phyloP scores from a whole-genome alignment of 805 yeast genomes.

The Saturnispora mendoncae region DNA sequence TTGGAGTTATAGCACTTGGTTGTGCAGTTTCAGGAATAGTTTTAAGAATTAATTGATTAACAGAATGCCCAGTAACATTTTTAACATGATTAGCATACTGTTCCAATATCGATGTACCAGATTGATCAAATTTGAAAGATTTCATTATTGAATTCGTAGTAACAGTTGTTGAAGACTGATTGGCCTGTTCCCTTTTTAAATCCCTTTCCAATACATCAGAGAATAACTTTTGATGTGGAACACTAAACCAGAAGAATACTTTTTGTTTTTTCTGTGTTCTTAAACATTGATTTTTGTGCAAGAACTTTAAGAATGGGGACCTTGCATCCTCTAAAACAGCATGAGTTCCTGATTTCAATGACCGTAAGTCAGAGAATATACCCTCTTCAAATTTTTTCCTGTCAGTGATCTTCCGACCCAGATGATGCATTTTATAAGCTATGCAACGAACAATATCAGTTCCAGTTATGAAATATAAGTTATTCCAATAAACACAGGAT shows the following conservation, averaged over 20 bases:
- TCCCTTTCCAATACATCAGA: slow-evolving; percentile 92
- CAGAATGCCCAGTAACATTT: slow-evolving; percentile 11
- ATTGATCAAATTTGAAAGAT: slow-evolving; percentile 59
- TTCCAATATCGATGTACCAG: slow-evolving; percentile 36
- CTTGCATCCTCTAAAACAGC: slow-evolving; percentile 84
- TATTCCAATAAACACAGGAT: slow-evolving; percentile 89
- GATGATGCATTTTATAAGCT: slow-evolving; percentile 78
- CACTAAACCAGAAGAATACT: slow-evolving; percentile 94
- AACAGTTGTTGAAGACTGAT: slow-evolving; percentile 61
- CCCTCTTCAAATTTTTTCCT: slow-evolving; percentile 96
- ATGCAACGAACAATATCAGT: slow-evolving; percentile 93
- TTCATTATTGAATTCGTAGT: slow-evolving; percentile 72
- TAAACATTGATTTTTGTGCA: slow-evolving; percentile 78
- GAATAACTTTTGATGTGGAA: slow-evolving; percentile 86
- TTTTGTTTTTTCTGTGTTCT: slow-evolving; percentile 95
- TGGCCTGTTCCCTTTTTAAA: slow-evolving; percentile 60
- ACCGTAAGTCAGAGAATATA: slow-evolving; percentile 81
- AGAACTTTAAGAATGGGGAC: slow-evolving; percentile 72
- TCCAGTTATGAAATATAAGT: slow-evolving; percentile 83
- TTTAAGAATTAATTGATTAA: slow-evolving; percentile 9
- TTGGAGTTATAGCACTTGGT: neutral
- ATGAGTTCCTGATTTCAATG: slow-evolving; percentile 76
- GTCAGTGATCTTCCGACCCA: slow-evolving; percentile 78
- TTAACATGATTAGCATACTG: slow-evolving; percentile 36
- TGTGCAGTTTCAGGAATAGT: slow-evolving; percentile 1